Evolutionary conservation across 2,329 filamentous ascomycete species (phyloP).

Genomic region (Clathrospora elynae): DNA sequence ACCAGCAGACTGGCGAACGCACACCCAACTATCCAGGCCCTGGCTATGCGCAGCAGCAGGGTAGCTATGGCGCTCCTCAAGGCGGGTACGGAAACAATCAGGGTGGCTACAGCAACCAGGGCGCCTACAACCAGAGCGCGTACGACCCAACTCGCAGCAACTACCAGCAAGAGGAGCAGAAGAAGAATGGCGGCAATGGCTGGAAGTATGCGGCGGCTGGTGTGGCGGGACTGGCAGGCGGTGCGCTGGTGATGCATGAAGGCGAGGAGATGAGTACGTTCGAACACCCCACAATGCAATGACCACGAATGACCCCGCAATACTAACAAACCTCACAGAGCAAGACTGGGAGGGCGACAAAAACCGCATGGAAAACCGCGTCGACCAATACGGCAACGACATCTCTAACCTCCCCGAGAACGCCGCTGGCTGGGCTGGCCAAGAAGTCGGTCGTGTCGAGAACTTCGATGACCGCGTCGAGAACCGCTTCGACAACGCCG

Average conservation of each 20-base stretch:
- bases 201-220: slow-evolving; percentile 37
- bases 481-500: slow-evolving; percentile 25
- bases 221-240: slow-evolving; percentile 30
- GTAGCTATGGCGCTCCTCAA: slow-evolving; percentile 21
- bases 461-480: slow-evolving; percentile 30
- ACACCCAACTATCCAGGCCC: slow-evolving; percentile 31
- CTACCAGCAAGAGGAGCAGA: slow-evolving; percentile 21
- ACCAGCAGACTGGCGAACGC: slow-evolving; percentile 33
- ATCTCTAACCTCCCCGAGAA: slow-evolving; percentile 31
- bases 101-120: slow-evolving; percentile 22
- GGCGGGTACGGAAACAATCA: slow-evolving; percentile 20
- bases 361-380: slow-evolving; percentile 18
- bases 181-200: slow-evolving; percentile 29
- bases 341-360: slow-evolving; percentile 27
- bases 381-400: slow-evolving; percentile 27
- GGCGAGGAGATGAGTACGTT: slow-evolving; percentile 31
- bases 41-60: slow-evolving; percentile 29
- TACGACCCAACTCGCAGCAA: slow-evolving; percentile 22
- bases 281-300: not conserved
- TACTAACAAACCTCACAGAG: slow-evolving; percentile 16
- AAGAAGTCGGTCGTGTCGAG: slow-evolving; percentile 31
- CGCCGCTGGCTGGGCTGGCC: slow-evolving; percentile 29
- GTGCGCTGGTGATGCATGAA: slow-evolving; percentile 35
- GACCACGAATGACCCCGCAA: not conserved
- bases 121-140: slow-evolving; percentile 22